Base-by-base conservation (phyloP, 2,329 filamentous ascomycete species). In the Fusarium ramigenum region DNA sequence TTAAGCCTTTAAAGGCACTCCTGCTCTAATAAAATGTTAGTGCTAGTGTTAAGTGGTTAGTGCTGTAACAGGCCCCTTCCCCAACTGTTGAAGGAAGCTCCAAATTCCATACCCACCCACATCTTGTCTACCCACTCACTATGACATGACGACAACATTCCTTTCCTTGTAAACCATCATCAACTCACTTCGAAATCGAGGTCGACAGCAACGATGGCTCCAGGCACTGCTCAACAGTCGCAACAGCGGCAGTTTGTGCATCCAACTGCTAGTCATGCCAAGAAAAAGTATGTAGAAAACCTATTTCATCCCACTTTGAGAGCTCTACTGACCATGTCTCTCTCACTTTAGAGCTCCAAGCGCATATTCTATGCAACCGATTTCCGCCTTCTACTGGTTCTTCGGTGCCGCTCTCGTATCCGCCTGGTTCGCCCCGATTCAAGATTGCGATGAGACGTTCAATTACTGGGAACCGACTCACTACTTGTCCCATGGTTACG, bases 391-490 rank as follows among this genome's bases (percentile, higher is more conserved):
- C 81, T 96, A 93, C 79, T 83, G 94, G 72, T 96, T 97, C 81
- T 85, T 97, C 50, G 85, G 86, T 36, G 91, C 93, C 73, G 94
- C 94, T 79, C 74, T 93, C 23, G 78, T 96, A 28, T 93, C 96
- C 11, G 96, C 96, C 16, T 79, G 93, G 37, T 96, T 92, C 80
- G 92, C 95, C 4, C 96, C 96, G 1, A 97, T 99, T 74, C 95
- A 98, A 81, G 96, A 99, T 83, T 99, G 96, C 81, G 96, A 99
- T 78, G 96, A 99, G 85, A 96, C 96, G 16, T 99, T 97, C 88
- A 99, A 99, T 82, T 99, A 97, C 86, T 99, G 96, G 95, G 96
- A 99, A 79, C 96, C 96, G 1, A 91, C 95, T 0, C 96, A 99
- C 83, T 99, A 98, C 82, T 88, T 99, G 34, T 93, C 91, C 66